These are phyloP conservation scores for Chionographis japonica DNA, from an alignment of 106 monocot species.

Conservation along the genomic window DNA sequence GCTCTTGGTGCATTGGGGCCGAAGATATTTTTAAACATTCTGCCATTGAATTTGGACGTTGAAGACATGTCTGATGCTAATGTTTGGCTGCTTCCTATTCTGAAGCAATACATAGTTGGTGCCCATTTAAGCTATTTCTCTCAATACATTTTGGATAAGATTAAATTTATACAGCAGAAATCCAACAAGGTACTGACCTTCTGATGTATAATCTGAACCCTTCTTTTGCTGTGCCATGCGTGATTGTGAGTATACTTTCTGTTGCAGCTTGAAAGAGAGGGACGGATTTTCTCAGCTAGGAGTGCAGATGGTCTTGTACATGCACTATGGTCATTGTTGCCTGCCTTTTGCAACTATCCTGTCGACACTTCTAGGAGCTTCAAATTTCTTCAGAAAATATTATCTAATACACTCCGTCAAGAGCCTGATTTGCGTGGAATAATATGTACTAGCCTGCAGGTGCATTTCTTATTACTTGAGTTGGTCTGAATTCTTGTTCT, in stretches of 20 bases:
- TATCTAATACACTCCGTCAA: conserved; percentile 51
- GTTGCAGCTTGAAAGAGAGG: conserved; percentile 61
- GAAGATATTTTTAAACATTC: conserved; percentile 58
- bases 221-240: conserved; percentile 1
- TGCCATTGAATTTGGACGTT: conserved; percentile 53
- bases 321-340: conserved; percentile 87
- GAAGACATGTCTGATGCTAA: conserved; percentile 54
- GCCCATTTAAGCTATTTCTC: conserved; percentile 63
- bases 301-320: conserved; percentile 61
- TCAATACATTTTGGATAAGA: conserved; percentile 35
- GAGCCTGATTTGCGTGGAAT: conserved; percentile 77
- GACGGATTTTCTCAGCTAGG: conserved; percentile 61
- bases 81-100: conserved; percentile 75
- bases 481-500: not conserved
- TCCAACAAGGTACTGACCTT: conserved; percentile 49
- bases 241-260: conserved; percentile 6
- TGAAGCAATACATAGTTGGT: conserved; percentile 85
- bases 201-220: not conserved
- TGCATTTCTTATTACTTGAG: conserved; percentile 12
- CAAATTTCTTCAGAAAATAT: conserved; percentile 37
- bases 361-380: conserved; percentile 61
- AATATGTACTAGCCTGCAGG: conserved; percentile 86
- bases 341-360: conserved; percentile 91
- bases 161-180: conserved; percentile 35
- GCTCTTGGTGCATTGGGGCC: conserved; percentile 81